These are phyloP conservation scores for Gossypium gossypioides DNA, from an alignment of 441 rosid species.

Conservation along the genomic window DNA sequence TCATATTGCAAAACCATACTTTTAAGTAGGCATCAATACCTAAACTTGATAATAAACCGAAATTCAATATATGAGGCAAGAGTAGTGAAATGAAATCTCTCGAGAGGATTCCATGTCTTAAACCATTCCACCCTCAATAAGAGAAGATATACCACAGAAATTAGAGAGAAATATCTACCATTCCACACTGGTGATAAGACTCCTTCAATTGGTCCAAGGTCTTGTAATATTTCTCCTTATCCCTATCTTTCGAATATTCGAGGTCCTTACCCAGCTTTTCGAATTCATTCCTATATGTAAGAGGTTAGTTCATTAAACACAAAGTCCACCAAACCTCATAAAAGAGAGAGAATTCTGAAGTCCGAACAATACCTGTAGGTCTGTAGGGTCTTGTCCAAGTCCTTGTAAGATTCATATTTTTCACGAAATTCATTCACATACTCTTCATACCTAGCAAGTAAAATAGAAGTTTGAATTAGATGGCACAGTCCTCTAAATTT, in stretches of 20 bases:
- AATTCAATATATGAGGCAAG: neutral
- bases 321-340: neutral
- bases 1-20: neutral
- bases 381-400: constrained; percentile 65
- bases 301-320: constrained; percentile 3
- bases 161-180: constrained; percentile 33
- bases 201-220: constrained; percentile 49
- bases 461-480: constrained; percentile 6
- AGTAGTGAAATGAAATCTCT: neutral
- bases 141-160: neutral
- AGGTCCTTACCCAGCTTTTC: constrained; percentile 71
- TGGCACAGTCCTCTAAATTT: constrained; percentile 9
- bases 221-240: constrained; percentile 53
- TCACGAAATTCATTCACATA: constrained; percentile 69
- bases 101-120: neutral
- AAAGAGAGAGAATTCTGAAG: constrained; percentile 13
- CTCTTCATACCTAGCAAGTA: constrained; percentile 56
- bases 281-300: constrained; percentile 48
- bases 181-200: constrained; percentile 51
- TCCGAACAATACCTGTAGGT: constrained; percentile 52
- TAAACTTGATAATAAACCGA: neutral
- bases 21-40: neutral
- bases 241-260: constrained; percentile 56
- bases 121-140: neutral
- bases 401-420: constrained; percentile 65